phyloP scores from a whole-genome alignment of 441 rosid species.

The Flueggea neowawraea region DNA sequence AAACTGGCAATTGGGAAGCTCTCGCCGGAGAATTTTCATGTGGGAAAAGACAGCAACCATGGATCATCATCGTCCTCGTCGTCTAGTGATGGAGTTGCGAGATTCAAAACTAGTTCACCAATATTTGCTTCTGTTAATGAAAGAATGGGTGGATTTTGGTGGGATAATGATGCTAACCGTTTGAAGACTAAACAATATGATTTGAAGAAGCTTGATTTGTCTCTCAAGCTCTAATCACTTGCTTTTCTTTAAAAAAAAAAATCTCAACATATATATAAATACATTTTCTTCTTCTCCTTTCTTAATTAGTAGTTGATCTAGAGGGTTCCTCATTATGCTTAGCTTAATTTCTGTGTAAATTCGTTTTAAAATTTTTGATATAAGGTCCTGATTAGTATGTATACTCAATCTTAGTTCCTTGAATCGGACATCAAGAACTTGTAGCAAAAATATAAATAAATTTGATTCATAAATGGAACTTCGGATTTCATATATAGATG shows the following conservation, averaged over 20 bases:
- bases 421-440: too few species aligned
- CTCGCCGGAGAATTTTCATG: conserved; percentile 18
- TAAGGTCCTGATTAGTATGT: too few species aligned
- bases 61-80: conserved; percentile 18
- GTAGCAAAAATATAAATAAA: too few species aligned
- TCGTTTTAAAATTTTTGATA: too few species aligned
- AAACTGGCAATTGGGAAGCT: conserved; percentile 25
- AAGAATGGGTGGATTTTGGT: conserved; percentile 30
- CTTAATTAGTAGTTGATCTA: background rate
- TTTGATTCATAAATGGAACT: too few species aligned
- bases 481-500: too few species aligned
- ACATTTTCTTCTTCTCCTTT: background rate
- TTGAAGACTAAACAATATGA: conserved; percentile 54
- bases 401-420: too few species aligned
- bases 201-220: conserved; percentile 76
- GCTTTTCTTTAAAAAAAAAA: conserved; percentile 28
- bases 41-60: background rate
- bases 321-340: too few species aligned
- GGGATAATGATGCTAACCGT: conserved; percentile 30
- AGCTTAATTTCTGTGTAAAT: too few species aligned
- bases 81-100: conserved; percentile 22
- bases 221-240: conserved; percentile 69
- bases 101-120: conserved; percentile 27
- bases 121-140: conserved; percentile 27
- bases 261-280: conserved; percentile 1